Base-by-base conservation (phyloP, 257 asterid genomes). In the Cinchona pubescens region DNA sequence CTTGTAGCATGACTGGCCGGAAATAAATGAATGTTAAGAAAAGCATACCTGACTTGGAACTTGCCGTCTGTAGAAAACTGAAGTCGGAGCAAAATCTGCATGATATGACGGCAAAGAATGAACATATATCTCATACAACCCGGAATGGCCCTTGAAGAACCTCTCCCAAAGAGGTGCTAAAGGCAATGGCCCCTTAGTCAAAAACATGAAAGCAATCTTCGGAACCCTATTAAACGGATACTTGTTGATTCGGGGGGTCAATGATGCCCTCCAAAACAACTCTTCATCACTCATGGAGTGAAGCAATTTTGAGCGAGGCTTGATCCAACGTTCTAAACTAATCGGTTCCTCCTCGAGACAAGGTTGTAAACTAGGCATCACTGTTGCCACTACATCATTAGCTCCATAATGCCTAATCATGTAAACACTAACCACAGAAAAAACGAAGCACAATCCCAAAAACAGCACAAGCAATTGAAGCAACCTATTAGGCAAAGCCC, bases 101-200 rank as follows among this genome's bases (percentile, higher is more conserved):
- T 79, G 27, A 76, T 71, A 86, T 16, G 90, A 78, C 5, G 90
- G 90, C 75, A 75, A 71, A 11, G 90, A 79, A 78, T 86, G 90
- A 71, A 79, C 12, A 70, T 82, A 86, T 34, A 86, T 80, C 1
- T 88, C 84, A 78, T 79, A 86, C 62, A 73, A 46, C 71, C 79
- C 85, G 29, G 74, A 75, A 25, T 86, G 80, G 58, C 85, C 88
- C 77, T 84, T 82, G 74, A 86, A 82, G 65, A 84, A 84, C 55
- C 86, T 84, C 74, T 86, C 90, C 90, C 90, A 86, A 3, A 86
- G 81, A 65, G 86, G 82, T 29, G 86, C 81, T 51, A 86, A 78
- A 61, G 90, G 90, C 86, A 86, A 86, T 55, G 86, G 85, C 42
- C 90, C 90, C 69, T 86, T 86, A 19, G 88, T 80, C 84, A 86